Conservation (phyloP, 306 rosid species). For the Quillaja saponaria region DNA sequence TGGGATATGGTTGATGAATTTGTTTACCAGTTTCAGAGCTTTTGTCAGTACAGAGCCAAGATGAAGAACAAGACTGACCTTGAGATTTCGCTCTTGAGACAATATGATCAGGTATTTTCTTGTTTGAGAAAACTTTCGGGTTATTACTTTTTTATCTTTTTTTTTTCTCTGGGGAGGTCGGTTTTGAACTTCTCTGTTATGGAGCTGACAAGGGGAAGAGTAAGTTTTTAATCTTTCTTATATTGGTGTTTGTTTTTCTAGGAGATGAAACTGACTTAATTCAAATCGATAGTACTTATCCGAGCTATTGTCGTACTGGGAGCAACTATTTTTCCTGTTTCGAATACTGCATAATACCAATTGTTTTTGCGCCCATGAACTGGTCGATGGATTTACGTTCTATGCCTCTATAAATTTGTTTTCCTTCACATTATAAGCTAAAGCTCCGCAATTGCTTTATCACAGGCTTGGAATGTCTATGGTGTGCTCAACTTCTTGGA, state of each 20-base stretch:
- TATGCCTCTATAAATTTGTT: not conserved
- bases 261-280: not conserved
- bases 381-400: not conserved
- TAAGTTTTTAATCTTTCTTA: not conserved
- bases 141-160: not conserved
- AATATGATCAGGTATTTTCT: slow-evolving; percentile 64
- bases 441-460: not conserved
- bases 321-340: not conserved
- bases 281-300: not conserved
- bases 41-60: slow-evolving; percentile 91
- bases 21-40: slow-evolving; percentile 96
- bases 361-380: too few relatives aligned
- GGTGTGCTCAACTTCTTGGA: slow-evolving; percentile 92
- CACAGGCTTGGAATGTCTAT: slow-evolving; percentile 92
- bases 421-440: not conserved
- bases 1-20: slow-evolving; percentile 99
- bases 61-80: slow-evolving; percentile 87
- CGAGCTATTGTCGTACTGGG: not conserved
- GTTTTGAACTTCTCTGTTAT: not conserved
- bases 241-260: not conserved
- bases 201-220: too few relatives aligned
- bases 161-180: not conserved
- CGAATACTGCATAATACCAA: too few relatives aligned
- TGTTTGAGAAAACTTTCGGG: too few relatives aligned
- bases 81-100: slow-evolving; percentile 76